Percentiles rank a stretch among this genome's conserved stretches.
These are phyloP conservation scores for Pestalotiopsis sp. DNA, from an alignment of 2,329 filamentous ascomycete species.

Conservation along the genomic window DNA sequence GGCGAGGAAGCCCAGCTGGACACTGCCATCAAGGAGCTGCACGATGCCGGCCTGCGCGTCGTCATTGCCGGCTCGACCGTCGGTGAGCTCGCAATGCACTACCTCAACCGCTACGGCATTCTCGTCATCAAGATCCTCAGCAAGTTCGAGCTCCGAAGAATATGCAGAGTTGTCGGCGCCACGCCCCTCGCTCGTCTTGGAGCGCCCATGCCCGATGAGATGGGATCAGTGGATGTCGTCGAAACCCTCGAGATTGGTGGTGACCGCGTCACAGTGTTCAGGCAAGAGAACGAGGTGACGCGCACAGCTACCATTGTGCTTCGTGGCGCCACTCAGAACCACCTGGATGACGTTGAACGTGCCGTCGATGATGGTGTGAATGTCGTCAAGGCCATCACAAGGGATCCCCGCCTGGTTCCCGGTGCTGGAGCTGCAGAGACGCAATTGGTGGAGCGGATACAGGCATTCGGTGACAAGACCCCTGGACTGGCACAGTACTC, in stretches of 20 bases:
- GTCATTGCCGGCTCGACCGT: conserved; percentile 92
- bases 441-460: conserved; percentile 90
- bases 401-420: conserved; percentile 86
- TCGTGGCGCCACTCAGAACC: conserved; percentile 94
- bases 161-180: conserved; percentile 95
- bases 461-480: conserved; percentile 88
- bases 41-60: conserved; percentile 91
- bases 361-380: conserved; percentile 98
- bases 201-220: conserved; percentile 99
- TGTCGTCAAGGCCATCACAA: conserved; percentile 96
- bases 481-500: conserved; percentile 92
- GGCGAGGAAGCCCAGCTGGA: conserved; percentile 95
- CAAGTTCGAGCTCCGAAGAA: conserved; percentile 93
- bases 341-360: conserved; percentile 94
- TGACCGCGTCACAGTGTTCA: conserved; percentile 96
- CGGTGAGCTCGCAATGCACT: conserved; percentile 94
- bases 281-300: conserved; percentile 91
- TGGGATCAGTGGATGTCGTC: conserved; percentile 91
- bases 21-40: conserved; percentile 87
- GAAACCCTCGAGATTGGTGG: conserved; percentile 98
- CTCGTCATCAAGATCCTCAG: conserved; percentile 95
- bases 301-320: conserved; percentile 93
- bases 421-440: conserved; percentile 94
- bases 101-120: conserved; percentile 96
- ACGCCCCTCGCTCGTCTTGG: conserved; percentile 95